These are phyloP conservation scores for Crucibulum laeve DNA, from an alignment of 768 basidiomycete species.

Conservation along the genomic window DNA sequence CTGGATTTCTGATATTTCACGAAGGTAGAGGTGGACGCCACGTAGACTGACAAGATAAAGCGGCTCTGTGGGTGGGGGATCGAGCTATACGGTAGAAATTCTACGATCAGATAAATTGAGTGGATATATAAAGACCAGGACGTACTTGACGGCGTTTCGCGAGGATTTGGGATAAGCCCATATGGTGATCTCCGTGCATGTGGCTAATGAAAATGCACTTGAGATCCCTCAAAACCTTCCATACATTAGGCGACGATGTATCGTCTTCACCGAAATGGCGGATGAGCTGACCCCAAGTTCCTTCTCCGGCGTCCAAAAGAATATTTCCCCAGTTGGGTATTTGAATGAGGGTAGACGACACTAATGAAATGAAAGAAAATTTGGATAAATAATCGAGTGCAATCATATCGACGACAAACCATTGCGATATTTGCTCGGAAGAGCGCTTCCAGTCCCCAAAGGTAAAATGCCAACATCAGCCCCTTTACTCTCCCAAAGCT, in stretches of 20 bases:
- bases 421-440: constrained; percentile 85
- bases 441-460: constrained; percentile 85
- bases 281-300: constrained; percentile 85
- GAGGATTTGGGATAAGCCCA: constrained; percentile 74
- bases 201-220: constrained; percentile 87
- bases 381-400: not conserved
- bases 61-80: constrained; percentile 55
- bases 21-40: constrained; percentile 58
- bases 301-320: constrained; percentile 89
- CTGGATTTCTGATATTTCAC: constrained; percentile 69
- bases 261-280: constrained; percentile 65
- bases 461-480: constrained; percentile 68
- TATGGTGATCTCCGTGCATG: constrained; percentile 90
- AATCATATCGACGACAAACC: constrained; percentile 37
- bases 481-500: constrained; percentile 31
- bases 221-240: constrained; percentile 61
- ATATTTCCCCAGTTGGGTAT: constrained; percentile 72
- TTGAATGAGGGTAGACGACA: constrained; percentile 71
- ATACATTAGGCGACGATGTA: constrained; percentile 32
- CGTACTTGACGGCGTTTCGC: constrained; percentile 62
- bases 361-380: constrained; percentile 25
- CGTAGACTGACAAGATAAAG: constrained; percentile 68
- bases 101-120: not conserved
- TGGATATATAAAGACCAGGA: constrained; percentile 3
- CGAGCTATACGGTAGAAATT: constrained; percentile 41